Base-by-base conservation (phyloP, 164 flowering plant species). In the Vitis rupestris region DNA sequence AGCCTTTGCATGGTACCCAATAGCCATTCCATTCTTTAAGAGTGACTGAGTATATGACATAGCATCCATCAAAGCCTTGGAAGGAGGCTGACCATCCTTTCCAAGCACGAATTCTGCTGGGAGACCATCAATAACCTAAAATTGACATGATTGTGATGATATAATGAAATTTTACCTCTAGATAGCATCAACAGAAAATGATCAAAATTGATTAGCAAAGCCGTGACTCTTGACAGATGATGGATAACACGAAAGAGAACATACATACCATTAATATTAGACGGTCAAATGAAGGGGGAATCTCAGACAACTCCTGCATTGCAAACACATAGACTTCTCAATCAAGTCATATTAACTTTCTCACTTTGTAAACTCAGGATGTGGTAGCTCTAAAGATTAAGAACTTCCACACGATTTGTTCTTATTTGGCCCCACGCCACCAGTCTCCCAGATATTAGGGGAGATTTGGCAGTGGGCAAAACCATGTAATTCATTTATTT, bases 91-190 rank as follows among this genome's bases (percentile, higher is more conserved):
- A 65, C 83, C 87, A 73, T 82, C 86, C 80, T 81, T 95, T 59
- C 99, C 99, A 49, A 95, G 88, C 68, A 95, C 84, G 79, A 95
- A 93, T 74, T 95, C 98, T 58, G 99, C 97, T 73, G 99, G 99
- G 76, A 95, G 92, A 72, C 97, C 99, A 87, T 93, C 99, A 85
- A 93, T 82, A 73, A 95, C 98, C 99, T 95, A 86, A 76, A 31
- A 78, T 67, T 76, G 64, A 64, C 79, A 82, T 67, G 68, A 19
- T 76, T 59, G 66, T 69, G 53, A 75, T 49, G 69, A 66, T 16
- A 61, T 53, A 54, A 17, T 63, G 50, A 79, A 64, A 66, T 56
- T 63, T 51, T 61, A 53, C 59, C 67, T 59, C n/a, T 44, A 63
- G 19, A 70, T 59, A 70, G 55, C 60, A 55, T 49, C 51, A 64